A percentile compares a stretch with the other conserved stretches of the same genome.
Conservation (phyloP, 1,284 basidiomycete species). For the Blastosporella zonata region DNA sequence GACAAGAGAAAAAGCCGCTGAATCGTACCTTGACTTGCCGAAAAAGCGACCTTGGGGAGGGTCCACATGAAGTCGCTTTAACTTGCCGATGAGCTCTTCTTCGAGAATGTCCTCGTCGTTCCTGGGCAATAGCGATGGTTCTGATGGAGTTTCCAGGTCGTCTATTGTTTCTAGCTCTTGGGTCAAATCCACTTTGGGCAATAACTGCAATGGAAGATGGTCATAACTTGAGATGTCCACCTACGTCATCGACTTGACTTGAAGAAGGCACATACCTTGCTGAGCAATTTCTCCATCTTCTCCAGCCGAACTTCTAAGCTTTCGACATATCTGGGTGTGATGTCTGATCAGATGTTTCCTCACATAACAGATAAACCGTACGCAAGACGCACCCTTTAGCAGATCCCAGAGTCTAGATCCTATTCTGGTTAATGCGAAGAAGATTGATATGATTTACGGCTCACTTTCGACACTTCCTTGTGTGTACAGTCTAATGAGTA, state of each 20-base stretch:
- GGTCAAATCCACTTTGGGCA: constrained; percentile 36
- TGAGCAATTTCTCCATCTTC: constrained; percentile 67
- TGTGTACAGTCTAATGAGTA: constrained; percentile 39
- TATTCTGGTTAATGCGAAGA: constrained; percentile 3
- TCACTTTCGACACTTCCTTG: constrained; percentile 40
- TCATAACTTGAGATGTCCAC: background rate
- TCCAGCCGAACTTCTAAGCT: constrained; percentile 68
- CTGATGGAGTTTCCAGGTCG: constrained; percentile 18
- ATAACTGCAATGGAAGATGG: constrained; percentile 24
- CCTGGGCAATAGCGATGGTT: constrained; percentile 23
- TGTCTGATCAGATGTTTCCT: background rate
- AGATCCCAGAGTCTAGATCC: constrained; percentile 34
- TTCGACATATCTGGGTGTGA: constrained; percentile 59
- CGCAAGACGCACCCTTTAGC: constrained; percentile 35
- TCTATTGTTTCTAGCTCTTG: constrained; percentile 31
- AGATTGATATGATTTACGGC: constrained; percentile 1
- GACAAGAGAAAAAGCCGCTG: background rate
- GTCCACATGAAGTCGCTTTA: constrained; percentile 33
- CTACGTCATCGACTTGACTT: background rate
- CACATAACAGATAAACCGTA: background rate
- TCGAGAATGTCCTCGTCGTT: constrained; percentile 29
- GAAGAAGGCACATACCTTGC: constrained; percentile 43
- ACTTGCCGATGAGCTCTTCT: constrained; percentile 23
- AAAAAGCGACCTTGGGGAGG: constrained; percentile 36
- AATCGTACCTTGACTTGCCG: constrained; percentile 37